Conservation (phyloP, 2,329 filamentous ascomycete genomes). For the Sarocladium oryzae region DNA sequence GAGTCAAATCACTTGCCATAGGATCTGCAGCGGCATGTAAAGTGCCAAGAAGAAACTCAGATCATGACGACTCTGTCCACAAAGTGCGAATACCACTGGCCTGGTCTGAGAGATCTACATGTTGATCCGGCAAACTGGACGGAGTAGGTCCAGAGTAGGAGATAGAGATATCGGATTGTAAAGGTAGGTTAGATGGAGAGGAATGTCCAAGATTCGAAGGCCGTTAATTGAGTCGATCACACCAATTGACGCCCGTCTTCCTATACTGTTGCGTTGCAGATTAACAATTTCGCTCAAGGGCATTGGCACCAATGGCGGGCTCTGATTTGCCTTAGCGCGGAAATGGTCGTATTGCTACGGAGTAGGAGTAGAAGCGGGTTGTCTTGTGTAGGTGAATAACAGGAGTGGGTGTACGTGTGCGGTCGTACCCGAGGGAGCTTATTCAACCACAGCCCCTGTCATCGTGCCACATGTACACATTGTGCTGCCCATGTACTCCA, state of each 20-base stretch:
- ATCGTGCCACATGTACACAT: slow-evolving; percentile 1
- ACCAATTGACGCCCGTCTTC: too few relatives aligned
- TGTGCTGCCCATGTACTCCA: background rate
- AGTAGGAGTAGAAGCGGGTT: too few relatives aligned
- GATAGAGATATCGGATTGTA: too few relatives aligned
- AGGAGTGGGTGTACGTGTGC: background rate
- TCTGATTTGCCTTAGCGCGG: background rate
- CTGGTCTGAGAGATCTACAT: background rate
- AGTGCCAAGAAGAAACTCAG: background rate
- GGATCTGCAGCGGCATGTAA: background rate
- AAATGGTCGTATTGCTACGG: background rate
- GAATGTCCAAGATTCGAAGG: too few relatives aligned
- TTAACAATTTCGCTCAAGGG: slow-evolving; percentile 3
- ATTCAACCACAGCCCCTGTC: background rate
- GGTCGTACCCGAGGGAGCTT: background rate
- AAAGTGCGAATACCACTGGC: background rate
- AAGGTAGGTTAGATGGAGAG: too few relatives aligned
- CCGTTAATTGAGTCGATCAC: too few relatives aligned
- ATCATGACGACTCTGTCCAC: background rate
- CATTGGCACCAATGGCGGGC: background rate
- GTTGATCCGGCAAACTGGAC: background rate
- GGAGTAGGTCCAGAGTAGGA: too few relatives aligned
- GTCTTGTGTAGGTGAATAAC: background rate
- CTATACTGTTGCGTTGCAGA: background rate
- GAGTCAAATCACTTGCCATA: background rate